Conservation (phyloP, 2,329 filamentous ascomycete genomes). For the Beauveria australis region DNA sequence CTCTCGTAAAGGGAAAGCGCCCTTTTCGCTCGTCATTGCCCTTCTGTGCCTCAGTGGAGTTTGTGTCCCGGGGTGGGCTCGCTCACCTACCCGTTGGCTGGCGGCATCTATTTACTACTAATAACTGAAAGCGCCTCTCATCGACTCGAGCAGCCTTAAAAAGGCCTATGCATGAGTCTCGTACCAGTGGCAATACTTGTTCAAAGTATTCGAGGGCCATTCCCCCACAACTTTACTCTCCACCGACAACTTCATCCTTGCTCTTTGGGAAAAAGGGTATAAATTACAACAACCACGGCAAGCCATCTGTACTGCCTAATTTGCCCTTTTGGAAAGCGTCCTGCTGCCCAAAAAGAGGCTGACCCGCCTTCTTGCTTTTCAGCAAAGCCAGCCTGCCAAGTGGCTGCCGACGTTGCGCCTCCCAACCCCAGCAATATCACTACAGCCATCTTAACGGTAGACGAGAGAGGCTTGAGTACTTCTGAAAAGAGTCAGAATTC, state of each 20-base stretch:
- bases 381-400: conserved; percentile 3
- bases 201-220: conserved; percentile 5
- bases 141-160: conserved; percentile 11
- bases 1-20: conserved; percentile 8
- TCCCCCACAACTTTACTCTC: conserved; percentile 11
- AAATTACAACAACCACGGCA: conserved; percentile 7
- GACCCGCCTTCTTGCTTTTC: conserved; percentile 10
- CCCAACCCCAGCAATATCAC: conserved; percentile 3
- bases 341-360: conserved; percentile 8
- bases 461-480: neutral
- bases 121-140: conserved; percentile 7
- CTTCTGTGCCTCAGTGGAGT: conserved; percentile 11
- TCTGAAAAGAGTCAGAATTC: neutral
- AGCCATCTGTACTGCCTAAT: conserved; percentile 3
- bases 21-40: neutral
- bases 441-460: neutral
- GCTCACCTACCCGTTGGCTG: conserved; percentile 10
- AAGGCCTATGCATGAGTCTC: conserved; percentile 1
- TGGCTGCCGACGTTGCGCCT: neutral
- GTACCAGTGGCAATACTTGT: conserved; percentile 6
- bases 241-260: conserved; percentile 8
- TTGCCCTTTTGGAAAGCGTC: conserved; percentile 1
- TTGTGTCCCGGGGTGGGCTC: conserved; percentile 2
- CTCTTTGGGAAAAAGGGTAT: neutral
- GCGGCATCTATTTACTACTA: conserved; percentile 10